phyloP scores from a whole-genome alignment of 257 asterid species.

The Solanum sitiens region DNA sequence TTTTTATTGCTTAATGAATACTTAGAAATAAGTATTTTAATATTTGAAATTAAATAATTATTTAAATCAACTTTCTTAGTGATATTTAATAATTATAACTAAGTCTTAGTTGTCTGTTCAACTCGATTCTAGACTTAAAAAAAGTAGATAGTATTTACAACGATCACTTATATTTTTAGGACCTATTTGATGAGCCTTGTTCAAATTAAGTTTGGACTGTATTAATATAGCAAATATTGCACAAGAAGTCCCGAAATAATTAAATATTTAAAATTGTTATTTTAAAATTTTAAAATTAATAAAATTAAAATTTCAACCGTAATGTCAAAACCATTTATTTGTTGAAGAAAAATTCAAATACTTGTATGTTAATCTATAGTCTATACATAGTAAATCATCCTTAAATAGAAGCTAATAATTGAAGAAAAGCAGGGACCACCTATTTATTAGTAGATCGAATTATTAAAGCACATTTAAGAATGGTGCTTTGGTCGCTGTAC shows the following conservation, averaged over 20 bases:
- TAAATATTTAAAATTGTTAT: no score
- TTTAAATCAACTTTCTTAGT: neutral
- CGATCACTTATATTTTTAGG: no score
- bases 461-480: neutral
- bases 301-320: neutral
- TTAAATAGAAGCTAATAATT: neutral
- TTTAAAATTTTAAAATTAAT: no score
- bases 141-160: rapidly evolving
- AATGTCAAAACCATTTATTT: neutral
- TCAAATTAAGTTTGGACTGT: no score
- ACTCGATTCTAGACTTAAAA: neutral
- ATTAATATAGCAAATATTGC: no score
- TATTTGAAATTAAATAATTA: neutral
- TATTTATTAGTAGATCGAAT: neutral
- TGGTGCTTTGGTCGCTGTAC: neutral
- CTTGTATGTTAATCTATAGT: neutral
- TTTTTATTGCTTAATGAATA: neutral
- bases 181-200: no score
- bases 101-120: no score
- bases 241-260: rapidly evolving
- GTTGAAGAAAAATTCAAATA: neutral
- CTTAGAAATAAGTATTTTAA: neutral
- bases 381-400: neutral
- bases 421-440: neutral
- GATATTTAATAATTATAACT: neutral